These are phyloP conservation scores for Rhynchosporium agropyri DNA, from an alignment of 2,329 filamentous ascomycete species.

Conservation along the genomic window DNA sequence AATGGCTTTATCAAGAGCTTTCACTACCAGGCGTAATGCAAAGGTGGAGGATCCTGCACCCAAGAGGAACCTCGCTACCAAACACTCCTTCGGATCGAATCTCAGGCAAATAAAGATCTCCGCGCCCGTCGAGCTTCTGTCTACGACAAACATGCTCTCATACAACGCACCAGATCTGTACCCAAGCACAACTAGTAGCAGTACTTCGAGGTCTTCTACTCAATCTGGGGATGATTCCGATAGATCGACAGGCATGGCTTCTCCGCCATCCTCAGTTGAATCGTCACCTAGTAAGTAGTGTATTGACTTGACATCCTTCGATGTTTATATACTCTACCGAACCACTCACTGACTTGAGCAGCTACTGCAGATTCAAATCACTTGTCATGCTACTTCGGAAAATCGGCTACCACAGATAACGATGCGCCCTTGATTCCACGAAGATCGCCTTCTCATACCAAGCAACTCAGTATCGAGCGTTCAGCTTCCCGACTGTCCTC, in stretches of 20 bases:
- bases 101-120: conserved; percentile 72
- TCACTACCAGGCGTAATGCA: conserved; percentile 65
- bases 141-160: conserved; percentile 94
- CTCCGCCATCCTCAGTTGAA: conserved; percentile 49
- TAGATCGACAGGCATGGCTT: conserved; percentile 48
- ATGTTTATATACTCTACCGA: too few species aligned
- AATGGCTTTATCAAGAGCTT: conserved; percentile 67
- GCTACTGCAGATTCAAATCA: conserved; percentile 65
- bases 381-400: conserved; percentile 67
- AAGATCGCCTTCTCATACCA: conserved; percentile 84
- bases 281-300: conserved; percentile 38
- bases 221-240: conserved; percentile 76
- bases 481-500: conserved; percentile 61
- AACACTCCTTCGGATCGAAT: conserved; percentile 34
- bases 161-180: conserved; percentile 89
- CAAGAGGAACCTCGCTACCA: conserved; percentile 38
- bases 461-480: conserved; percentile 76
- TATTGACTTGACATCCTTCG: too few species aligned
- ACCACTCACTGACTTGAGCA: background rate
- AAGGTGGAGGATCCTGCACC: conserved; percentile 46
- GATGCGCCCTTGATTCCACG: conserved; percentile 70
- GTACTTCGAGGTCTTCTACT: conserved; percentile 37
- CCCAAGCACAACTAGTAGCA: conserved; percentile 33
- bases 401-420: conserved; percentile 43
- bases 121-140: conserved; percentile 80